Evolutionary conservation across 768 basidiomycete species (phyloP).

Genomic region (Lepiota venenata): DNA sequence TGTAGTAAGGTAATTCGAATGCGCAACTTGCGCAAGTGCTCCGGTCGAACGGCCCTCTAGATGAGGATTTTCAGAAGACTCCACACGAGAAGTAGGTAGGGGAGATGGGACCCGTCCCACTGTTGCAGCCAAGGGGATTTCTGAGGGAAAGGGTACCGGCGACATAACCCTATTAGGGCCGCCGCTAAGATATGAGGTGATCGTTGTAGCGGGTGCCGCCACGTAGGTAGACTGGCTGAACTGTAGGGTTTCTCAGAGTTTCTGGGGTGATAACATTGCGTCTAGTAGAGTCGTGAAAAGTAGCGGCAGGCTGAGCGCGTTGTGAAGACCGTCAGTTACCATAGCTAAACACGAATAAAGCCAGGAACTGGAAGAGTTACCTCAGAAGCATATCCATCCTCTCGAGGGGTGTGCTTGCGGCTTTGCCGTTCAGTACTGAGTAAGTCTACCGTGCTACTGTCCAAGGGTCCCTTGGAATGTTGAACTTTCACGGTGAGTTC

Average conservation of each 20-base stretch:
- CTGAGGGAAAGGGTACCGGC: background rate
- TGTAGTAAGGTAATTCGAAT: background rate
- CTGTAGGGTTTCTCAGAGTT: background rate
- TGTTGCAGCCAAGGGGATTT: background rate
- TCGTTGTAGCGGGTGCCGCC: background rate
- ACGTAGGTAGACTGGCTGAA: background rate
- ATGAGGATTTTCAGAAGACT: background rate
- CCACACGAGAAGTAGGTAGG: background rate
- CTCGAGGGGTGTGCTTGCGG: background rate
- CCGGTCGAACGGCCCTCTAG: background rate
- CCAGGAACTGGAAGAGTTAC: background rate
- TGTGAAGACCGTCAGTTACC: background rate
- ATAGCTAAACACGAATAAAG: background rate
- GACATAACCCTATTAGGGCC: background rate
- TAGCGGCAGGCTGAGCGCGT: background rate
- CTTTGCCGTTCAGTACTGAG: background rate
- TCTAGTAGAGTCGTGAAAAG: background rate
- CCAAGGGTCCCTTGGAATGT: background rate
- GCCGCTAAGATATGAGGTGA: background rate
- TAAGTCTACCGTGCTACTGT: background rate
- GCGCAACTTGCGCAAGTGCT: background rate
- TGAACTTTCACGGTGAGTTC: background rate
- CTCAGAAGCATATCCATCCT: constrained; percentile 2
- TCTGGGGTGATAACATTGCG: background rate
- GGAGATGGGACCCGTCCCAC: background rate